Evolutionary conservation across 306 rosid genomes (phyloP).

Genomic region (Citrullus colocynthis): DNA sequence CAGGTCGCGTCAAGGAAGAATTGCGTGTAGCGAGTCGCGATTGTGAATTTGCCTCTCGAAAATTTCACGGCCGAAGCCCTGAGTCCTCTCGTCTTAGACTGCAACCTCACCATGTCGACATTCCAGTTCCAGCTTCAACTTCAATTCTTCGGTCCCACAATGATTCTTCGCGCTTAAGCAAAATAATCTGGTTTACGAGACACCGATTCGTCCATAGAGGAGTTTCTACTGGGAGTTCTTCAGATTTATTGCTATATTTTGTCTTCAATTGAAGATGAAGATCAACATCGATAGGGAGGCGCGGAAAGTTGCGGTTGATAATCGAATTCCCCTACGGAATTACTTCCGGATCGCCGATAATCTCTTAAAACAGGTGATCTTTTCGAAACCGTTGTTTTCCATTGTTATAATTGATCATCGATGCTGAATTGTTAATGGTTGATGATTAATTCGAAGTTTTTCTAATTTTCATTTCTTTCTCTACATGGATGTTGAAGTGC

Average conservation of each 20-base stretch:
- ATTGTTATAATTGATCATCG: neutral
- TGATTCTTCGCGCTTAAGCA: conserved; percentile 15
- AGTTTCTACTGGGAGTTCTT: conserved; percentile 1
- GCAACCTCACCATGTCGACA: conserved; percentile 29
- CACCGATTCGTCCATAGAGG: neutral
- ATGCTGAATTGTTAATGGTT: neutral
- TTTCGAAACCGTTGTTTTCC: neutral
- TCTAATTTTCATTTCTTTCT: neutral
- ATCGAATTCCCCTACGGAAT: conserved; percentile 65
- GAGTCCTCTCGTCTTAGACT: neutral
- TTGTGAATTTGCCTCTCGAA: neutral
- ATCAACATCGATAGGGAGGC: conserved; percentile 56
- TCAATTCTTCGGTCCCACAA: conserved; percentile 8
- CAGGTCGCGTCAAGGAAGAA: neutral
- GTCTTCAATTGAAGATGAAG: conserved; percentile 36
- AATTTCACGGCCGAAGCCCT: neutral
- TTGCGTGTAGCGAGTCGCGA: neutral
- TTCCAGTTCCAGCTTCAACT: conserved; percentile 14
- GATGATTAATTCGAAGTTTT: neutral
- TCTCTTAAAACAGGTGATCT: conserved; percentile 74
- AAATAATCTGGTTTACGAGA: conserved; percentile 2
- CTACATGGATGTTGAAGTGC: neutral
- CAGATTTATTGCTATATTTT: conserved; percentile 14
- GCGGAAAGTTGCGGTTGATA: conserved; percentile 65
- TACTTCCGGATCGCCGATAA: conserved; percentile 90